These are phyloP conservation scores for Talaromyces sp. DNA, from an alignment of 2,329 filamentous ascomycete genomes.

Conservation along the genomic window DNA sequence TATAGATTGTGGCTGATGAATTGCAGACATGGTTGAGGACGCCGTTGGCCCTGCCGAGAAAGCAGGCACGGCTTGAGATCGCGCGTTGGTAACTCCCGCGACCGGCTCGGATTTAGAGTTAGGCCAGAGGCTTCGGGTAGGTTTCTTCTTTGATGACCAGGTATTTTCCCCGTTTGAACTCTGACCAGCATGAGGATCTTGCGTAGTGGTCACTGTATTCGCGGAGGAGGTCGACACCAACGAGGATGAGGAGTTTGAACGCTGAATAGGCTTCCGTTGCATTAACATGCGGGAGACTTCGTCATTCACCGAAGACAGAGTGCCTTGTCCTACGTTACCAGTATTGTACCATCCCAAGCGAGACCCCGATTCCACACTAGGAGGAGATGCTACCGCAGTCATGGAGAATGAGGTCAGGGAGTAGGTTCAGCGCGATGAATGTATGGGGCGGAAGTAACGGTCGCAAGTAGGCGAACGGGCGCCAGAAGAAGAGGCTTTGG, in stretches of 20 bases:
- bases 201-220: slow-evolving; percentile 41
- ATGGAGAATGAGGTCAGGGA: slow-evolving; percentile 47
- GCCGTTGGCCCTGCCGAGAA: slow-evolving; percentile 61
- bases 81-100: slow-evolving; percentile 62
- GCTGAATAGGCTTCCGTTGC: slow-evolving; percentile 82
- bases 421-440: slow-evolving; percentile 16
- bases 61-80: slow-evolving; percentile 64
- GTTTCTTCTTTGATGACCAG: slow-evolving; percentile 51
- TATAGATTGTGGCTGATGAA: slow-evolving; percentile 64
- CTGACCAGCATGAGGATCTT: slow-evolving; percentile 43
- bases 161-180: slow-evolving; percentile 41
- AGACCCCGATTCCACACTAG: slow-evolving; percentile 64
- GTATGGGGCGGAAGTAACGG: slow-evolving; percentile 11
- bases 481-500: neutral
- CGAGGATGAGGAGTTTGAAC: slow-evolving; percentile 89
- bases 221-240: slow-evolving; percentile 65
- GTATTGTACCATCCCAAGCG: slow-evolving; percentile 63
- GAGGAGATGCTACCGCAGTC: slow-evolving; percentile 69
- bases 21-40: slow-evolving; percentile 63
- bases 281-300: slow-evolving; percentile 86
- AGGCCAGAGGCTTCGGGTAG: slow-evolving; percentile 62
- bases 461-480: slow-evolving; percentile 6
- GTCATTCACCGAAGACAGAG: slow-evolving; percentile 75
- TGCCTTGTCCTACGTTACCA: slow-evolving; percentile 61
- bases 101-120: slow-evolving; percentile 67